Conservation (phyloP, 495 filamentous ascomycete genomes). For the Daldinia decipiens region DNA sequence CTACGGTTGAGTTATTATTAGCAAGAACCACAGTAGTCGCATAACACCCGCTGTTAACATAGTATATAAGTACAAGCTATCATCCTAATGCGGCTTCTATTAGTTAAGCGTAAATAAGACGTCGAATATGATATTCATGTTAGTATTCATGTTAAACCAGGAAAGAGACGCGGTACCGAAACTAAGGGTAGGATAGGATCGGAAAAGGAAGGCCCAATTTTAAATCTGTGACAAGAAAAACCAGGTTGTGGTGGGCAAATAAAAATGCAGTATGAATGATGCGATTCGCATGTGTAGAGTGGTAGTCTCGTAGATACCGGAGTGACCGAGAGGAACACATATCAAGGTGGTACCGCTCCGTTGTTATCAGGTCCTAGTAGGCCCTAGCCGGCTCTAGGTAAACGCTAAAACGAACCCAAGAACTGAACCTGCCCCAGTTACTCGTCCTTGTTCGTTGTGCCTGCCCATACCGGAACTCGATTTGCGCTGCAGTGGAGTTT, state of each 20-base stretch:
- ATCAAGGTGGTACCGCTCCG: conserved; percentile 14
- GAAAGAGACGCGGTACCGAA: background rate
- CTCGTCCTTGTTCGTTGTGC: background rate
- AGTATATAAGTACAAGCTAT: background rate
- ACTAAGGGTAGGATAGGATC: conserved; percentile 18
- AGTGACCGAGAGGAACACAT: conserved; percentile 26
- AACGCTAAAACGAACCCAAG: conserved; percentile 14
- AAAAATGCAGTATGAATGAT: background rate
- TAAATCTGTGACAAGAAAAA: background rate
- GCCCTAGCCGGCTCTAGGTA: conserved; percentile 15
- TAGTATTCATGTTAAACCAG: background rate
- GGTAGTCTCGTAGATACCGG: conserved; percentile 18
- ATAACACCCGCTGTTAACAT: background rate
- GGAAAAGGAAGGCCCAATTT: conserved; percentile 19
- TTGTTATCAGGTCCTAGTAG: conserved; percentile 2
- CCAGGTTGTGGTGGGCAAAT: background rate
- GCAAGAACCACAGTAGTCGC: background rate
- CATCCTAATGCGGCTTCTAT: background rate
- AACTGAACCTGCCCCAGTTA: background rate
- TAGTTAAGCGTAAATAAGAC: background rate
- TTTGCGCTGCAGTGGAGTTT: conserved; percentile 19
- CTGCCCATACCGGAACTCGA: conserved; percentile 23
- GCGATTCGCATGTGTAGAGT: background rate
- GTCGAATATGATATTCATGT: background rate
- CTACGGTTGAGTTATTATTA: background rate